Evolutionary conservation across 208 protist species (phyloP), one percentile per base, ranked within the genome.

Genomic region (Trypanosomatidae sp.): DNA sequence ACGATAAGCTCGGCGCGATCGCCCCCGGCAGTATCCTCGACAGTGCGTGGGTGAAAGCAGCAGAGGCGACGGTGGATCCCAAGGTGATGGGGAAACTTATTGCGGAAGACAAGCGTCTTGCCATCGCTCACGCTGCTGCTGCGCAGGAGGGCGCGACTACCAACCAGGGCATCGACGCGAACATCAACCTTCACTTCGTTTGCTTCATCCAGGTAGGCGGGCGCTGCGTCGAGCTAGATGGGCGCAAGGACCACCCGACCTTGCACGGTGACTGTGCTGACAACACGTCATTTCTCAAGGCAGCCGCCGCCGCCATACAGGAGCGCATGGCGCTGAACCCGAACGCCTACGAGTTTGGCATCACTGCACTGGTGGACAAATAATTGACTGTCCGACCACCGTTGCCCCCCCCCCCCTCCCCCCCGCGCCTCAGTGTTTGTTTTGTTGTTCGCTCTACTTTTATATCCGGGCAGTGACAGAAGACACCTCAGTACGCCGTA

Each of bases 141-240:
- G 89, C 95, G 0, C 13, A 64, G 15, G 74, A 93, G 47, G 95
- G 94, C 36, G 84, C 84, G 28, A 96, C 92, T 8, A 59, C 80
- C 19, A 79, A 95, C 65, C 82, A 91, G 43, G 55, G 64, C 36
- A 67, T 89, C 13, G 88, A 97, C 66, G 81, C 91, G 4, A 62
- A 73, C n/a, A 94, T 96, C 53, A 76, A 98, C 67, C 82, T 99
- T 19, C 98, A 99, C 82, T 99, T 99, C 87, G 89, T 98, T 43
- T 93, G 87, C 62, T 99, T 98, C 84, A 83, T 98, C 19, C 60
- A 74, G 25, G 72, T 87, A 17, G 89, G 95, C 72, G 95, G 88
- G 13, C 75, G 77, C 19, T 94, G 98, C 69, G 92, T 98, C 47
- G 97, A 99, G 84, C 66, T 99, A 36, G 98, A 99, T 71, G 98